A percentile compares a stretch with the other conserved stretches of the same genome.
These are phyloP conservation scores for Neofusicoccum laricinum DNA, from an alignment of 2,329 filamentous ascomycete genomes.

Conservation along the genomic window DNA sequence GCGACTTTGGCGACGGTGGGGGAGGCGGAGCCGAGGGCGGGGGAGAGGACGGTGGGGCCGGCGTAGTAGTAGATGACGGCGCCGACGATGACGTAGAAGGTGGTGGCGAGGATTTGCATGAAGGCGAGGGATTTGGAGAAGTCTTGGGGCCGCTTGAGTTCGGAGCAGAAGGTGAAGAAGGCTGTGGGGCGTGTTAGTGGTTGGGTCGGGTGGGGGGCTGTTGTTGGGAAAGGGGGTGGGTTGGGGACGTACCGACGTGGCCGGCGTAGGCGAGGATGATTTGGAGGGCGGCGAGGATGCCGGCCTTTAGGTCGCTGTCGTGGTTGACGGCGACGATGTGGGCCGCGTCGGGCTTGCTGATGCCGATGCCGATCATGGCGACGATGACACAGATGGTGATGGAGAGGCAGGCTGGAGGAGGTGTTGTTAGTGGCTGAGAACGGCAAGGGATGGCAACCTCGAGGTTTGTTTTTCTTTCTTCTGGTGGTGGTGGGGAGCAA, in stretches of 20 bases:
- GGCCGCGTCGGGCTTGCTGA: slow-evolving; percentile 43
- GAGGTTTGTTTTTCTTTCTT: too few relatives aligned
- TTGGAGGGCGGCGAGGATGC: slow-evolving; percentile 45
- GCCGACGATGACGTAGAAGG: slow-evolving; percentile 64
- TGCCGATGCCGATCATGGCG: slow-evolving; percentile 64
- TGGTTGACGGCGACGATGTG: slow-evolving; percentile 26
- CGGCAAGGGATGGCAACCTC: background rate
- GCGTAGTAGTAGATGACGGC: slow-evolving; percentile 67
- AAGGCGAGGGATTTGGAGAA: slow-evolving; percentile 62
- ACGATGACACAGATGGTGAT: slow-evolving; percentile 63
- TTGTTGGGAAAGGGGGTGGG: too few relatives aligned
- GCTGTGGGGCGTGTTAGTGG: slow-evolving; percentile 22
- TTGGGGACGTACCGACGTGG: slow-evolving; percentile 47
- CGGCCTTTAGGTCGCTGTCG: slow-evolving; percentile 24
- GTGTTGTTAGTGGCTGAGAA: slow-evolving; percentile 11
- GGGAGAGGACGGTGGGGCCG: slow-evolving; percentile 60
- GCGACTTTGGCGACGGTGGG: slow-evolving; percentile 59
- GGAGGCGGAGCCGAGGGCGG: slow-evolving; percentile 64
- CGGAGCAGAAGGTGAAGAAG: slow-evolving; percentile 65
- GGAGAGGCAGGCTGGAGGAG: slow-evolving; percentile 55
- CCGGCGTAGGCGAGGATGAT: slow-evolving; percentile 69
- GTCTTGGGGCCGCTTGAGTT: slow-evolving; percentile 60
- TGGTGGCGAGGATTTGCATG: slow-evolving; percentile 58
- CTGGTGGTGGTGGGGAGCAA: too few relatives aligned
- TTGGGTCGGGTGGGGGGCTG: too few relatives aligned